Base-by-base conservation (phyloP, 495 filamentous ascomycete species). In the Astrothelium macrocarpum region DNA sequence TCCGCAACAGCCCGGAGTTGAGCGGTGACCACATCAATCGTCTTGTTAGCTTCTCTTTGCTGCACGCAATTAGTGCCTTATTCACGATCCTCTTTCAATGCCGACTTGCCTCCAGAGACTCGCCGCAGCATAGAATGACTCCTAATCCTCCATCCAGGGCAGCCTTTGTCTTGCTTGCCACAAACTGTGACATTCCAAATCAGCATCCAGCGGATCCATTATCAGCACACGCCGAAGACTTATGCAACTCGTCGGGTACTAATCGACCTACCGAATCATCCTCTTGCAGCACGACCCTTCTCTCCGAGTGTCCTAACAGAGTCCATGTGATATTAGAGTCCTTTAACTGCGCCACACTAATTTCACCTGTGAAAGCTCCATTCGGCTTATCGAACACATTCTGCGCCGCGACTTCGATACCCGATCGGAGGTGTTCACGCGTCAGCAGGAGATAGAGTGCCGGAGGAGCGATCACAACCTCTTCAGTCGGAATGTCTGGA, bases 331-430 rank as follows among this genome's bases (percentile, higher is more conserved):
- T 87, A 70, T 83, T 84, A 77, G 81, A 83, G 76, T 97, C 94
- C 74, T 87, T 86, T 70, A 98, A 84, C 78, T 98, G 95, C 65
- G 85, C 79, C 64, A 91, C 91, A 68, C 84, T 88, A 80, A 98
- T 95, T 78, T 97, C 94, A 71, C 95, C 94, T 29, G 94, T 98
- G 82, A 89, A 97, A 65, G 95, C 94, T 70, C 95, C 94, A 75
- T 95, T 92, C 73, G 90, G 90, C 81, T 91, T 92, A 82, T 97
- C 87, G 78, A 84, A 97, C 76, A 97, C 90, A 72, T 98, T 97
- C 81, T 98, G 94, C 53, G 94, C 85, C 53, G 89, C 87, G 61
- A 97, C 89, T 67, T 88, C 84, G 71, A 97, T 82, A 63, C 84
- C 83, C 58, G 77, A 36, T 71, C 82, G 78, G 71, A 89, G 84